Conservation (phyloP, 2,329 filamentous ascomycete species). For the Lachnellula hyalina region DNA sequence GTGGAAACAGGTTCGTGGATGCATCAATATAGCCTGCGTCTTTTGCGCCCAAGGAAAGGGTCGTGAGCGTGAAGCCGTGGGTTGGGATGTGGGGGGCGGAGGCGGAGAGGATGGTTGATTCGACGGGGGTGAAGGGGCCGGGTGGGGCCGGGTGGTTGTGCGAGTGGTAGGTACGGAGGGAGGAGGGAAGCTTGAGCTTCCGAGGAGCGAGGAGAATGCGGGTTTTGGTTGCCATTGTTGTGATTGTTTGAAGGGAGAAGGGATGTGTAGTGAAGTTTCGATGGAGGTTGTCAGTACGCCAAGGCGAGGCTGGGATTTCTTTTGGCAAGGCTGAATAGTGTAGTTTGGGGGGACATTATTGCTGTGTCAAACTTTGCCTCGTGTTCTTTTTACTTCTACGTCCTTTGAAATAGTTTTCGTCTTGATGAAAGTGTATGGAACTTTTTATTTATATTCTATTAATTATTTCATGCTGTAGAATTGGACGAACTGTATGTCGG, state of each 20-base stretch:
- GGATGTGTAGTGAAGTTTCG: neutral
- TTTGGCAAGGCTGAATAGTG: too few species aligned
- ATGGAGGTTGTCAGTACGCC: neutral
- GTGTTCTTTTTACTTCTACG: too few species aligned
- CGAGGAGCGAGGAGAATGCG: neutral
- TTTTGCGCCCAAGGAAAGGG: slow-evolving; percentile 71
- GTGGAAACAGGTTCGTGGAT: slow-evolving; percentile 74
- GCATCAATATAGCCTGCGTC: slow-evolving; percentile 85
- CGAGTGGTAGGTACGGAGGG: slow-evolving; percentile 53
- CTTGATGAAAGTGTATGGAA: too few species aligned
- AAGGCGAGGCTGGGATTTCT: neutral
- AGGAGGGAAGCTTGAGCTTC: slow-evolving; percentile 16
- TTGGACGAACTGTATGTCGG: too few species aligned
- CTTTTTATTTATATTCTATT: too few species aligned
- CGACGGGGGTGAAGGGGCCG: slow-evolving; percentile 59
- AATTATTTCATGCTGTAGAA: too few species aligned
- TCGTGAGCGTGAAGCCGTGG: slow-evolving; percentile 72
- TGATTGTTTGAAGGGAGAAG: neutral
- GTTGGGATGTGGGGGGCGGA: slow-evolving; percentile 72
- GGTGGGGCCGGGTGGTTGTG: slow-evolving; percentile 58
- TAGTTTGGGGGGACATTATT: too few species aligned
- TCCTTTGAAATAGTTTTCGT: too few species aligned
- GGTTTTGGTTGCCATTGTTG: neutral
- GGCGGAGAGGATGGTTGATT: slow-evolving; percentile 74
- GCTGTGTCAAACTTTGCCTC: too few species aligned